Percentiles rank a stretch among this genome's conserved stretches.
Conservation (phyloP, 2,329 filamentous ascomycete species). For the Microdochium paspali region DNA sequence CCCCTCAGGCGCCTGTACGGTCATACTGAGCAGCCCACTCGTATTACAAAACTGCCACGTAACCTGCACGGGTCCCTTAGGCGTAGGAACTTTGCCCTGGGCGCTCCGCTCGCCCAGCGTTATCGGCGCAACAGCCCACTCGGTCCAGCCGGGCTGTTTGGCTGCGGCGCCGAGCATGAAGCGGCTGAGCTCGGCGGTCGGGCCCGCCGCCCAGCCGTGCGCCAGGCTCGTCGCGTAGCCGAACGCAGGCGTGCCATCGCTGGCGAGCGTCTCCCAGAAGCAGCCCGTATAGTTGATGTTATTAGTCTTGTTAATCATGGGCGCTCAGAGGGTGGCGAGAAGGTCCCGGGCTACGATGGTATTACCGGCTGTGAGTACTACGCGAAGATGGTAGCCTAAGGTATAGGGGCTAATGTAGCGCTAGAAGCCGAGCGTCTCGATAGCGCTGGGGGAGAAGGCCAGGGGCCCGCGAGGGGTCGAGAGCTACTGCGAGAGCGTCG, state of each 20-base stretch:
- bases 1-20: conserved; percentile 1
- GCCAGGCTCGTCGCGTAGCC: conserved; percentile 18
- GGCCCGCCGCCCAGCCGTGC: conserved; percentile 22
- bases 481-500: conserved; percentile 5
- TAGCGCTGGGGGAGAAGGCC: conserved; percentile 9
- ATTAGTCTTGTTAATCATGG: conserved; percentile 14
- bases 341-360: conserved; percentile 4
- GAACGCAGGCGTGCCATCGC: conserved; percentile 13
- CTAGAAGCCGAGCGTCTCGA: conserved; percentile 7
- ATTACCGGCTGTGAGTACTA: conserved; percentile 11
- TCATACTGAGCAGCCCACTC: conserved; percentile 1
- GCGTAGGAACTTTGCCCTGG: background rate
- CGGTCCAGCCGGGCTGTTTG: conserved; percentile 9
- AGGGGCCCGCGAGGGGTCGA: conserved; percentile 5
- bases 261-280: conserved; percentile 20
- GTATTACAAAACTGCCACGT: background rate
- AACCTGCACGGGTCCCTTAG: background rate
- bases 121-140: conserved; percentile 10
- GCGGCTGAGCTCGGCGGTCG: conserved; percentile 19
- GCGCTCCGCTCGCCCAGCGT: conserved; percentile 11
- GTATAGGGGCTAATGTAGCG: conserved; percentile 16
- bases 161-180: conserved; percentile 17
- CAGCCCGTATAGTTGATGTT: conserved; percentile 17
- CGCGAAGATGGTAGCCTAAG: conserved; percentile 19
- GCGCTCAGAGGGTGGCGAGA: conserved; percentile 12